Base-by-base conservation (phyloP, 208 protist genomes). In the Strigomonas culicis region DNA sequence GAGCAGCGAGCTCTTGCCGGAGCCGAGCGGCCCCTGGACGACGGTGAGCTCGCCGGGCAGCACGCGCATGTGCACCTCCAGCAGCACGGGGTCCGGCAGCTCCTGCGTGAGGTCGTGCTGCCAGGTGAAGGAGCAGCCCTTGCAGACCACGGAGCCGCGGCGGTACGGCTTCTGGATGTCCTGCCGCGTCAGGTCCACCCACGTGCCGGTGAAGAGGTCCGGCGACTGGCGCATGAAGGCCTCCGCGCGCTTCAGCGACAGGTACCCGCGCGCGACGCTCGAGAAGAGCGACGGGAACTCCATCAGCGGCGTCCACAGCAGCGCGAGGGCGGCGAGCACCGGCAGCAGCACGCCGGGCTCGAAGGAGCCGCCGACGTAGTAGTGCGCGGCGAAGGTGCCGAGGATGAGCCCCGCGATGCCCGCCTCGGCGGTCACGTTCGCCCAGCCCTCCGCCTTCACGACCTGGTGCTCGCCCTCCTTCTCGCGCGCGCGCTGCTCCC, bases 11-110 rank as follows among this genome's bases (percentile, higher is more conserved):
- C 72, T 82, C 71, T 96, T 96, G 36, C 89, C 89, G 1, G 66
- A 59, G 17, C 86, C 84, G n/a, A 94, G 78, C 7, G 77, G 70
- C n/a, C 92, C 92, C 36, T 95, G 84, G 43, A 97, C 77, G 17
- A 92, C 73, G 1, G 82, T 77, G 7, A 93, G 68, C 60, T 92
- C 80, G 4, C 90, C 85, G 0, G 76, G 79, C 25, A 75, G n/a
- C 21, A 94, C 65, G 64, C 44, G 64, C 61, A 95, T 68, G 61
- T 74, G 44, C 24, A 95, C 75, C 55, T 88, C 60, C 8, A 52
- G 67, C 55, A 95, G 68, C 24, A 86, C 61, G n/a, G 77, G 60
- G 4, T 34, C 19, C 4, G 69, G 74, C 31, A 56, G 31, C 63
- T 77, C 74, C 30, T 77, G 70, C 22, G 76, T 85, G 27, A 81